Conservation (phyloP, 164 flowering plant genomes). For the Brasenia schreberi region DNA sequence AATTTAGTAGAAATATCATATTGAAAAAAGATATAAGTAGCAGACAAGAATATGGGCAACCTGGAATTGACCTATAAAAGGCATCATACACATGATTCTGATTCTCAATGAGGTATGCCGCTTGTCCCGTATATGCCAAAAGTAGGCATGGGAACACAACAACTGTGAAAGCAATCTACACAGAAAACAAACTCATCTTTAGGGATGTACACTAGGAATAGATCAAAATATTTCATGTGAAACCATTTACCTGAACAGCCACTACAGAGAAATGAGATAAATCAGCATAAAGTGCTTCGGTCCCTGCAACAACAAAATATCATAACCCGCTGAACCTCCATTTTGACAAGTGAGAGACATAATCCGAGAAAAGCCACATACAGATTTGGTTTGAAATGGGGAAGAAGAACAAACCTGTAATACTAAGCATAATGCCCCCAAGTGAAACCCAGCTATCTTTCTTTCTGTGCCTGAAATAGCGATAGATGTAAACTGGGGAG, state of each 20-base stretch:
- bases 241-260: slow-evolving; percentile 38
- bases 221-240: neutral
- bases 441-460: slow-evolving; percentile 63
- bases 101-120: slow-evolving; percentile 73
- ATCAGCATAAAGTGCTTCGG: slow-evolving; percentile 97
- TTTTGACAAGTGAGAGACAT: neutral
- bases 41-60: slow-evolving; percentile 18
- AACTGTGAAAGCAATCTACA: slow-evolving; percentile 64
- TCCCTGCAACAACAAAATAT: slow-evolving; percentile 40
- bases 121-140: slow-evolving; percentile 88
- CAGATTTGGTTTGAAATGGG: neutral
- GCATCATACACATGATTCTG: slow-evolving; percentile 51
- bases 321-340: neutral
- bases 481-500: slow-evolving; percentile 70
- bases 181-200: neutral
- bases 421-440: slow-evolving; percentile 93
- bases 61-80: slow-evolving; percentile 91
- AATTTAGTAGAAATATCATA: neutral
- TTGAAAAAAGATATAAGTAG: neutral
- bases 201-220: neutral
- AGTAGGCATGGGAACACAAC: slow-evolving; percentile 95
- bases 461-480: slow-evolving; percentile 57
- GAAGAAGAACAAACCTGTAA: slow-evolving; percentile 47
- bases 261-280: slow-evolving; percentile 79
- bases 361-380: neutral